These are phyloP conservation scores for Diutina neorugosa DNA, from an alignment of 1,139 yeast genomes.

Conservation along the genomic window DNA sequence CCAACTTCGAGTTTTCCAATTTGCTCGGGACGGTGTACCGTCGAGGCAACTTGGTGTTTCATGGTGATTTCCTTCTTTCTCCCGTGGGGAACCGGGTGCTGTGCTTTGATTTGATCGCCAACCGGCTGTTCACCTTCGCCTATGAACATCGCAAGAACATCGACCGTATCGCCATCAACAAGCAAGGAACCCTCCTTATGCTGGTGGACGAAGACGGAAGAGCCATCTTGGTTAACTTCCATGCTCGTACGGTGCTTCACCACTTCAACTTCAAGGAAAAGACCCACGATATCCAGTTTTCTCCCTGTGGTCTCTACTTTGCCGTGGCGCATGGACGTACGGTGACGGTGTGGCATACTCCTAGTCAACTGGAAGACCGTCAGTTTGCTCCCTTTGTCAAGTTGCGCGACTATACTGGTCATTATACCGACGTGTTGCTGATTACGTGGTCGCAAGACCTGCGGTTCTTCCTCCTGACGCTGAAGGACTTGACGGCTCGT, in stretches of 20 bases:
- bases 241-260: constrained; percentile 78
- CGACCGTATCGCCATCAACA: constrained; percentile 67
- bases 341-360: constrained; percentile 91
- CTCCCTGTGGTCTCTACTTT: constrained; percentile 82
- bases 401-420: constrained; percentile 86
- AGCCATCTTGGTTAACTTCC: constrained; percentile 80
- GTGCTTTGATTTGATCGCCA: constrained; percentile 75
- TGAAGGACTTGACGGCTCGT: constrained; percentile 83
- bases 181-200: constrained; percentile 68
- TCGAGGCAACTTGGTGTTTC: constrained; percentile 80
- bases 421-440: constrained; percentile 68
- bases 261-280: constrained; percentile 84
- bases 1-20: constrained; percentile 59
- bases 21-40: constrained; percentile 89
- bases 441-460: constrained; percentile 88
- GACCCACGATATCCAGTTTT: constrained; percentile 65
- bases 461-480: constrained; percentile 72
- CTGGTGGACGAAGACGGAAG: constrained; percentile 89
- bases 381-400: constrained; percentile 96
- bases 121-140: constrained; percentile 77
- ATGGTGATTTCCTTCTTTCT: constrained; percentile 68
- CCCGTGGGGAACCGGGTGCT: constrained; percentile 94
- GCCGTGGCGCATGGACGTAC: constrained; percentile 79
- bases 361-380: constrained; percentile 56
- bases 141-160: constrained; percentile 90